Evolutionary conservation across 352 stramenopile species (phyloP).

Genomic region (Nothophytophthora sp.): DNA sequence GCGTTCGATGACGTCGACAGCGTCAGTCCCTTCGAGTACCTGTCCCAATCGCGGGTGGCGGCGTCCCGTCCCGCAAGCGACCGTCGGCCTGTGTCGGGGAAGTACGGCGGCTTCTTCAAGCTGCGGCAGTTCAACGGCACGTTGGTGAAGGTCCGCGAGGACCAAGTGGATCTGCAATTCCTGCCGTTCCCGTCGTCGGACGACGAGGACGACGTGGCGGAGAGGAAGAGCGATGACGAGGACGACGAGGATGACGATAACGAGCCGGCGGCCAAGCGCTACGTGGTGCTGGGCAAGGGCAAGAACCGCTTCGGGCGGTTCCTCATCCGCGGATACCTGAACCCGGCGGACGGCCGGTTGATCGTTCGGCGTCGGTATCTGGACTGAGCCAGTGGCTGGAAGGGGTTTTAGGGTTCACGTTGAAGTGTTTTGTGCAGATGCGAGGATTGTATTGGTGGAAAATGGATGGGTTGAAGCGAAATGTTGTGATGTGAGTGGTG

Average conservation of each 20-base stretch:
- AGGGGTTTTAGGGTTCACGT: conserved; percentile 1
- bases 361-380: conserved; percentile 62
- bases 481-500: background rate
- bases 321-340: conserved; percentile 66
- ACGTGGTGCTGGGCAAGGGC: conserved; percentile 66
- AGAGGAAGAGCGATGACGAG: conserved; percentile 18
- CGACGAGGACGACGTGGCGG: conserved; percentile 24
- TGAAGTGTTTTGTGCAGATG: background rate
- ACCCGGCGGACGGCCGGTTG: conserved; percentile 42
- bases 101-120: conserved; percentile 75
- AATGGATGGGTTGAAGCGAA: background rate
- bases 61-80: conserved; percentile 36
- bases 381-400: conserved; percentile 22
- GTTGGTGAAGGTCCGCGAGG: conserved; percentile 57
- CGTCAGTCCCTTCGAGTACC: conserved; percentile 75
- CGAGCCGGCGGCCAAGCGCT: conserved; percentile 29
- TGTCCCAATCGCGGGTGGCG: conserved; percentile 35
- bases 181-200: conserved; percentile 37
- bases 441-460: background rate
- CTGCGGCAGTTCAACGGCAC: conserved; percentile 68
- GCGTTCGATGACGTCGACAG: conserved; percentile 38
- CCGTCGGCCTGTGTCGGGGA: conserved; percentile 59
- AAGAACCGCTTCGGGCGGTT: conserved; percentile 72
- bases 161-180: conserved; percentile 69
- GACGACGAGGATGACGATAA: conserved; percentile 27